phyloP scores from a whole-genome alignment of 768 basidiomycete genomes.

The Amanita polypyramis region DNA sequence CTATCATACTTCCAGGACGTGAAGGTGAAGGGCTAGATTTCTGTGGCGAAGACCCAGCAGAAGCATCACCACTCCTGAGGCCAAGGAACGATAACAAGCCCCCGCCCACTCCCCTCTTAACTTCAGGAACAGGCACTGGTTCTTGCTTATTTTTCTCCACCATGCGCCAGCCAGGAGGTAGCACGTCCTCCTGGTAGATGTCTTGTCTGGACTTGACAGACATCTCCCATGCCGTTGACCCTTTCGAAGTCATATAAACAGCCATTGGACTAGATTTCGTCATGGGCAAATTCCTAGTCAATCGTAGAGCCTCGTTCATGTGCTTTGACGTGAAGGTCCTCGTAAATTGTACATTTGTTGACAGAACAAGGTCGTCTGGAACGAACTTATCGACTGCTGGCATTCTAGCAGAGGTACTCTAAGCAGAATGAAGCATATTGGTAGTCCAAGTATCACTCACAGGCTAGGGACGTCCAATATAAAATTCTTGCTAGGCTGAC shows the following conservation, averaged over 20 bases:
- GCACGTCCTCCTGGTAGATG: conserved; percentile 37
- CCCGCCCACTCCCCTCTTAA: conserved; percentile 41
- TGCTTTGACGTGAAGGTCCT: conserved; percentile 50
- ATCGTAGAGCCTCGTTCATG: conserved; percentile 47
- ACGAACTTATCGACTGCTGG: conserved; percentile 31
- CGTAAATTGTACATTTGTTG: conserved; percentile 36
- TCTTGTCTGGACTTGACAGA: conserved; percentile 48
- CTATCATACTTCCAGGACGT: conserved; percentile 7
- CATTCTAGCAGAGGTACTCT: conserved; percentile 21
- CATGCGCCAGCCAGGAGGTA: conserved; percentile 67
- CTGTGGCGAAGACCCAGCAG: conserved; percentile 15
- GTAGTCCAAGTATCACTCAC: conserved; percentile 32
- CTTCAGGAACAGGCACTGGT: conserved; percentile 20
- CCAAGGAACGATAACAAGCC: conserved; percentile 71
- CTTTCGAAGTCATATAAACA: conserved; percentile 59
- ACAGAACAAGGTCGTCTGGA: conserved; percentile 41
- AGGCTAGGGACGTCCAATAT: conserved; percentile 43
- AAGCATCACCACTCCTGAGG: conserved; percentile 21
- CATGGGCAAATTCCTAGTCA: conserved; percentile 49
- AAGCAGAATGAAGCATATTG: not conserved
- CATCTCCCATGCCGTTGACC: conserved; percentile 67
- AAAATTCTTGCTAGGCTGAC: conserved; percentile 10
- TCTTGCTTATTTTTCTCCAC: conserved; percentile 44
- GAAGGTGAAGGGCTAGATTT: conserved; percentile 3
- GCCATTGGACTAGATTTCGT: conserved; percentile 56